Evolutionary conservation across 805 yeast species (phyloP).

Genomic region (Hanseniaspora occidentalis): DNA sequence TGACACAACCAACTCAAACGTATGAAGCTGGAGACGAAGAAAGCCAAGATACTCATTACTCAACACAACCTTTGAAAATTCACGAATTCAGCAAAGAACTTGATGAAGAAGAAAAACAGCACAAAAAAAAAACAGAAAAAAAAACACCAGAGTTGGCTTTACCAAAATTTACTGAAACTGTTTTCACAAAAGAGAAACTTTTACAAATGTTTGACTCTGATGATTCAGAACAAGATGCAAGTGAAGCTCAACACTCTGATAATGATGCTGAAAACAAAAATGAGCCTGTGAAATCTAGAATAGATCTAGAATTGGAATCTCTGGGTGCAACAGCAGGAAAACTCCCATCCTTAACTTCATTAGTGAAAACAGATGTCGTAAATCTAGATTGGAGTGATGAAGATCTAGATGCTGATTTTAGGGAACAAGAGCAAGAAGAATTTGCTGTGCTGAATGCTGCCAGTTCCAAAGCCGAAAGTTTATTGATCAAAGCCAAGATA

Average conservation of each 20-base stretch:
- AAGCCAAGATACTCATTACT: not conserved
- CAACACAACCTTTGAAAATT: not conserved
- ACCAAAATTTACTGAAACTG: not conserved
- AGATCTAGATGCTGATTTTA: not conserved
- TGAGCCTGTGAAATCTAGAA: not conserved
- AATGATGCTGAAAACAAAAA: not conserved
- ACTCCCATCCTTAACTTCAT: not conserved
- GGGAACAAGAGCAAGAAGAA: constrained; percentile 4
- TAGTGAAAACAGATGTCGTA: not conserved
- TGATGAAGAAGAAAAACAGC: not conserved
- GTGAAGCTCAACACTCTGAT: not conserved
- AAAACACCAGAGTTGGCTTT: not conserved
- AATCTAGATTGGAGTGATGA: not conserved
- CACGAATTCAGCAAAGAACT: not conserved
- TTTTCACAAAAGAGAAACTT: not conserved
- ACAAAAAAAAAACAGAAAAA: not conserved
- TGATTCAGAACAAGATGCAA: too few species aligned
- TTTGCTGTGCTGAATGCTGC: constrained; percentile 8
- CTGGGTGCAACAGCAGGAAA: not conserved
- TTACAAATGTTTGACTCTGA: not conserved
- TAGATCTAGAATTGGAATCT: not conserved
- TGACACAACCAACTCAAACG: constrained; percentile 1
- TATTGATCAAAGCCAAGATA: constrained; percentile 25
- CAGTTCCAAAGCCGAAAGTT: constrained; percentile 23
- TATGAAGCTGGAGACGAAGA: not conserved